Conservation (phyloP, 305 asterid genomes). For the Fraxinus floribunda region DNA sequence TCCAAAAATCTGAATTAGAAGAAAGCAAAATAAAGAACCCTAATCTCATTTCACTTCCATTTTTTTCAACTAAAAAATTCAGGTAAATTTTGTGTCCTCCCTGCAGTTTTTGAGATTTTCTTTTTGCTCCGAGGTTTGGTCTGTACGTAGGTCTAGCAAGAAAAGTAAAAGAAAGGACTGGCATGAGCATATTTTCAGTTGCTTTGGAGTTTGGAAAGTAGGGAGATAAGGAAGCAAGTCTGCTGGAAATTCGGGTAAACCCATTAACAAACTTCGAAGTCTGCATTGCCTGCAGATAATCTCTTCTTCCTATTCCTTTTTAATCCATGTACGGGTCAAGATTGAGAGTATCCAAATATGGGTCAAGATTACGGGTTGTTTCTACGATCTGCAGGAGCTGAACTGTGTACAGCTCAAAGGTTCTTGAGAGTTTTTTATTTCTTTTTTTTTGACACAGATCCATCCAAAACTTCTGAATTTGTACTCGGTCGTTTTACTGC, state of each 20-base stretch:
- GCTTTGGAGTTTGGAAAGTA: slow-evolving; percentile 21
- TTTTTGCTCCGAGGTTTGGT: background rate
- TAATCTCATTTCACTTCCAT: background rate
- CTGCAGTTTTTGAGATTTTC: background rate
- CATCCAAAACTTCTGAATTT: slow-evolving; percentile 26
- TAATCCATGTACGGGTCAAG: background rate
- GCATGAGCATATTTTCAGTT: slow-evolving; percentile 3
- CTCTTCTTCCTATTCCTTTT: background rate
- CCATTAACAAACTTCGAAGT: background rate
- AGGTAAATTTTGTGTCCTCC: background rate
- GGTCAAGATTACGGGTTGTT: background rate
- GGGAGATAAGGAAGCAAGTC: slow-evolving; percentile 16
- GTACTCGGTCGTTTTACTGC: slow-evolving; percentile 26
- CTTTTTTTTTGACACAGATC: slow-evolving; percentile 7
- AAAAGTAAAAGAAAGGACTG: background rate
- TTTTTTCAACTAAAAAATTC: background rate
- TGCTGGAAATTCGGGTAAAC: slow-evolving; percentile 22
- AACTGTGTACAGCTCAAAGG: background rate
- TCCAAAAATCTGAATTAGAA: background rate
- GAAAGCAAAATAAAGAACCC: background rate
- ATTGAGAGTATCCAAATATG: slow-evolving; percentile 24
- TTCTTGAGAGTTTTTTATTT: background rate
- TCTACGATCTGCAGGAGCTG: background rate
- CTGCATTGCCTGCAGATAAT: background rate
- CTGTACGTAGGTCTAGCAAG: background rate